Conservation (phyloP, 2,329 filamentous ascomycete genomes). For the Fusarium begoniae region DNA sequence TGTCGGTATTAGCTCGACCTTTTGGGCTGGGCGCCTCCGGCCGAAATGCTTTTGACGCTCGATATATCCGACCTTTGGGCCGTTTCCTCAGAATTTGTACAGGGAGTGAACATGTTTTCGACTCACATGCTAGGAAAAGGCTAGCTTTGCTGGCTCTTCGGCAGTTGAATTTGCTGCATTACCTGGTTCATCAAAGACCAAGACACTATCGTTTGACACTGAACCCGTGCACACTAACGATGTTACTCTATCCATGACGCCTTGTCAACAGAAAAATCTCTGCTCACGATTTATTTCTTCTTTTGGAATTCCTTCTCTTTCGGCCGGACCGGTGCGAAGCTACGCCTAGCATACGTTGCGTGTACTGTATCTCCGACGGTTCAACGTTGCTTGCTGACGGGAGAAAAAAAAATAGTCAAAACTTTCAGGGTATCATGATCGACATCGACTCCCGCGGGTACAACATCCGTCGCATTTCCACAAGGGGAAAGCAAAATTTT, state of each 20-base stretch:
- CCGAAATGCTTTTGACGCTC: conserved; percentile 9
- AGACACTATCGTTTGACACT: conserved; percentile 22
- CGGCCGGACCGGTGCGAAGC: conserved; percentile 16
- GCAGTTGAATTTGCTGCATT: conserved; percentile 14
- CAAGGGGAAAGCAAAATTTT: conserved; percentile 8
- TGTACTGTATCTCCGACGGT: background rate
- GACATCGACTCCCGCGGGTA: conserved; percentile 4
- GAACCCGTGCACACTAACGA: conserved; percentile 13
- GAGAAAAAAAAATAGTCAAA: background rate
- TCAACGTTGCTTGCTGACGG: background rate
- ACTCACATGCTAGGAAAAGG: background rate
- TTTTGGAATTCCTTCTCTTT: conserved; percentile 7
- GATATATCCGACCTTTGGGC: conserved; percentile 7
- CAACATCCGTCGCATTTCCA: background rate
- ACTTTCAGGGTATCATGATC: conserved; percentile 12
- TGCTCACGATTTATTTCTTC: conserved; percentile 13
- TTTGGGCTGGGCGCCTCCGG: conserved; percentile 19
- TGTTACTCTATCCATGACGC: conserved; percentile 25
- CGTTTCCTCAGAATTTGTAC: conserved; percentile 8
- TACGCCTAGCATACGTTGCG: background rate
- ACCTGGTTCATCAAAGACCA: conserved; percentile 21
- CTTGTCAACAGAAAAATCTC: conserved; percentile 16
- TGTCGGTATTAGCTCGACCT: conserved; percentile 4
- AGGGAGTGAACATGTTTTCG: background rate
- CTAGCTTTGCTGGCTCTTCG: background rate